A percentile compares a stretch with the other conserved stretches of the same genome.
phyloP scores from a whole-genome alignment of 2,329 filamentous ascomycete species.

The Pezicula neosporulosa region DNA sequence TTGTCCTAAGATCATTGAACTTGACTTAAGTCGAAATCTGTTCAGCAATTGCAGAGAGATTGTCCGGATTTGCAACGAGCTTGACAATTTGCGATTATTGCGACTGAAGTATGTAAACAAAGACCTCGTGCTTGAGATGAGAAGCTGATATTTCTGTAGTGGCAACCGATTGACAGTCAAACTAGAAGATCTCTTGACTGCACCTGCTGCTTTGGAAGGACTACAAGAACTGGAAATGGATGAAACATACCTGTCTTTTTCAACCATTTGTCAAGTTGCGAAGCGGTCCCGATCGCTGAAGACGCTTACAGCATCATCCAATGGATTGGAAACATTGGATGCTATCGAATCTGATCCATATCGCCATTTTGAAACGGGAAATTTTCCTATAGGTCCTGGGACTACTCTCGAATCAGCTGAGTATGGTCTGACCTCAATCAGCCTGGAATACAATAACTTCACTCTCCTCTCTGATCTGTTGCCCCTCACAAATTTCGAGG shows the following conservation, averaged over 20 bases:
- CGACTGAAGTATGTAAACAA: slow-evolving; percentile 63
- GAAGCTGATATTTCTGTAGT: slow-evolving; percentile 38
- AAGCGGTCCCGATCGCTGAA: slow-evolving; percentile 50
- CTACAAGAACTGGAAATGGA: slow-evolving; percentile 62
- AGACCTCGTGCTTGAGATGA: neutral
- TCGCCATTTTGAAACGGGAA: too few relatives aligned
- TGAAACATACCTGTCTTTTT: slow-evolving; percentile 64
- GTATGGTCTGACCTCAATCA: slow-evolving; percentile 52
- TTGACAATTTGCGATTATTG: slow-evolving; percentile 63
- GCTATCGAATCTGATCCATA: too few relatives aligned
- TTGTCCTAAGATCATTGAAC: slow-evolving; percentile 68
- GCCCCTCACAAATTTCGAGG: slow-evolving; percentile 46
- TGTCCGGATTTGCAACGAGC: slow-evolving; percentile 64
- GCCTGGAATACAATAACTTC: slow-evolving; percentile 72
- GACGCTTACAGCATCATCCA: slow-evolving; percentile 51
- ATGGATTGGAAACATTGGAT: slow-evolving; percentile 42
- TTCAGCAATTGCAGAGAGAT: slow-evolving; percentile 67
- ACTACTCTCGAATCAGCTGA: slow-evolving; percentile 28
- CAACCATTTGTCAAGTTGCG: slow-evolving; percentile 54
- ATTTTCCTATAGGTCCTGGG: neutral
- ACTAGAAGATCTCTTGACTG: slow-evolving; percentile 36
- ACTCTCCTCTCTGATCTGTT: slow-evolving; percentile 52
- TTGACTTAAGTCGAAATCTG: slow-evolving; percentile 84
- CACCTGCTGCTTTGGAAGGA: slow-evolving; percentile 40
- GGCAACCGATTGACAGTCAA: slow-evolving; percentile 66